Evolutionary conservation across 1,139 yeast species (phyloP).

Genomic region (Saccharomyces hybrid): DNA sequence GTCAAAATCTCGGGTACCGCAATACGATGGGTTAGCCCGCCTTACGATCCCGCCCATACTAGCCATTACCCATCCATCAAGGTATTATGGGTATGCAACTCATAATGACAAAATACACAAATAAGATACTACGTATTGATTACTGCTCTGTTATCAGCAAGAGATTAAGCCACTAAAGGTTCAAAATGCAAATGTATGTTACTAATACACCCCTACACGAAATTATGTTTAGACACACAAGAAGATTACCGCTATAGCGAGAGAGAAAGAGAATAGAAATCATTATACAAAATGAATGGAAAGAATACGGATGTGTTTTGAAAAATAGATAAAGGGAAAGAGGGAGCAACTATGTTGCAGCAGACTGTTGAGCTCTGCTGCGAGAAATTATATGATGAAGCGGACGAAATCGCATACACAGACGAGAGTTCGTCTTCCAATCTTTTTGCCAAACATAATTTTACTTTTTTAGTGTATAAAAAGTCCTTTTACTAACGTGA

Average conservation of each 20-base stretch:
- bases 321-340: no score
- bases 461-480: background rate
- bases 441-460: background rate
- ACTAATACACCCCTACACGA: background rate
- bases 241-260: no score
- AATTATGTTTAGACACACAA: no score
- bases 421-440: background rate
- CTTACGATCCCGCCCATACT: background rate
- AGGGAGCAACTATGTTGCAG: no score
- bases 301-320: no score
- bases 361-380: no score
- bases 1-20: background rate
- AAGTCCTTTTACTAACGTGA: background rate
- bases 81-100: background rate
- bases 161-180: conserved; percentile 24
- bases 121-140: background rate
- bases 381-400: no score
- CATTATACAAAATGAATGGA: no score
- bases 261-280: background rate
- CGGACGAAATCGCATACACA: no score
- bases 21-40: background rate
- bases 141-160: background rate
- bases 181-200: conserved; percentile 34
- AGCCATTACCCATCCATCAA: background rate
- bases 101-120: background rate